A percentile compares a stretch with the other conserved stretches of the same genome.
Evolutionary conservation across 2,329 filamentous ascomycete genomes (phyloP).

Genomic region (Fusarium agapanthi): DNA sequence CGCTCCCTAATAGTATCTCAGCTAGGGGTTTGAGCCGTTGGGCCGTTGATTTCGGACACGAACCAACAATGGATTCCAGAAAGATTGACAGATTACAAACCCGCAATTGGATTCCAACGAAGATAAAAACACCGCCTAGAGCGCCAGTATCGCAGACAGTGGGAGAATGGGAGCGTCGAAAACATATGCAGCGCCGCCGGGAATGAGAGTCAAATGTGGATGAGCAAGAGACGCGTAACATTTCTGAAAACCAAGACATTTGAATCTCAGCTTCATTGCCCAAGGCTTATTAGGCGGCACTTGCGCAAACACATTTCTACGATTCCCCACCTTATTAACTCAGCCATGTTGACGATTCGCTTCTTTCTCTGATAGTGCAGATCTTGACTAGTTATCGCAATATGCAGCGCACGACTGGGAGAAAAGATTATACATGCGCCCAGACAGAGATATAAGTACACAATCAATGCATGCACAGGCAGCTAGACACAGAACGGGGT

Average conservation of each 20-base stretch:
- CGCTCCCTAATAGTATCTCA: constrained; percentile 51
- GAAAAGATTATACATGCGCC: neutral
- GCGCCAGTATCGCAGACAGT: neutral
- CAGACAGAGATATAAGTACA: neutral
- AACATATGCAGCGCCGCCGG: neutral
- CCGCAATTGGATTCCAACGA: constrained; percentile 30
- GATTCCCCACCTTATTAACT: constrained; percentile 27
- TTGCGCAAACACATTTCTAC: constrained; percentile 32
- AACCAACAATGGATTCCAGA: constrained; percentile 4
- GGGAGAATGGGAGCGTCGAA: neutral
- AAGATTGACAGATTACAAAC: constrained; percentile 21
- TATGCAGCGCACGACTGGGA: constrained; percentile 7
- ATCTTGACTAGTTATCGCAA: constrained; percentile 23
- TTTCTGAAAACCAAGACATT: constrained; percentile 4
- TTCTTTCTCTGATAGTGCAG: constrained; percentile 5
- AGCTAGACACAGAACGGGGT: neutral
- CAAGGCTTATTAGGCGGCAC: constrained; percentile 32
- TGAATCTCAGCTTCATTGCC: neutral
- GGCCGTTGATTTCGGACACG: constrained; percentile 44
- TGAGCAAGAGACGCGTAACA: constrained; percentile 9
- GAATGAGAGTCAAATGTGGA: neutral
- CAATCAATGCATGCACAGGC: neutral
- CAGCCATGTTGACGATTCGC: constrained; percentile 22
- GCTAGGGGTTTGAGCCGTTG: constrained; percentile 55
- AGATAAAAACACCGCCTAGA: constrained; percentile 1